Evolutionary conservation across 257 asterid species (phyloP).

Genomic region (Vinca minor): DNA sequence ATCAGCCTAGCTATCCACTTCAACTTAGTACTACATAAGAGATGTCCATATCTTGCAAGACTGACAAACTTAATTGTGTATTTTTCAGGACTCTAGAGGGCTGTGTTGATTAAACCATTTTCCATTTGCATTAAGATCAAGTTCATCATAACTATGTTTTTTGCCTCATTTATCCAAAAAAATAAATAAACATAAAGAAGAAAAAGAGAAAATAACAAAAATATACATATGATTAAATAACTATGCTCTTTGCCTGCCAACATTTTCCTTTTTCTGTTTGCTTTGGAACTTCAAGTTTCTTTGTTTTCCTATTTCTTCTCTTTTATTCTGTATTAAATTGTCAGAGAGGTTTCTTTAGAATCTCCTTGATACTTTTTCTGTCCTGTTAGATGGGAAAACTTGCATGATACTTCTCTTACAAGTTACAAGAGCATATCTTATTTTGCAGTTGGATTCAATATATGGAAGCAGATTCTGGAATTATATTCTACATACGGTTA

Average conservation of each 20-base stretch:
- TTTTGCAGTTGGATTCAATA: neutral
- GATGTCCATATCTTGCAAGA: neutral
- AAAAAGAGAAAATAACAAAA: slow-evolving; percentile 75
- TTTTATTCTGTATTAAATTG: neutral
- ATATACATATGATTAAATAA: slow-evolving; percentile 15
- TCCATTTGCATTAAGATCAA: slow-evolving; percentile 62
- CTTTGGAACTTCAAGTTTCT: neutral
- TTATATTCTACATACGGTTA: neutral
- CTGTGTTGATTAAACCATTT: slow-evolving; percentile 59
- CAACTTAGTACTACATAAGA: neutral
- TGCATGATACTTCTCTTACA: neutral
- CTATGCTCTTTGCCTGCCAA: neutral
- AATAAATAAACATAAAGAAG: too few relatives aligned
- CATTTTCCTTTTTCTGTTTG: neutral
- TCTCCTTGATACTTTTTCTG: too few relatives aligned
- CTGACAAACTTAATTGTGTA: neutral
- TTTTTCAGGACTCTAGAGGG: slow-evolving; percentile 63
- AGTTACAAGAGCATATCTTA: neutral
- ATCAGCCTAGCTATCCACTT: neutral
- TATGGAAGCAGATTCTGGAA: neutral
- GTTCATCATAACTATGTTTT: slow-evolving; percentile 51
- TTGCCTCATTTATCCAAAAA: too few relatives aligned
- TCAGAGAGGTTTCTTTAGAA: neutral
- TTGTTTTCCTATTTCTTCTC: neutral
- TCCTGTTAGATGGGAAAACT: neutral